Evolutionary conservation across 2,329 filamentous ascomycete species (phyloP).

Genomic region (Ambrosiella xylebori): DNA sequence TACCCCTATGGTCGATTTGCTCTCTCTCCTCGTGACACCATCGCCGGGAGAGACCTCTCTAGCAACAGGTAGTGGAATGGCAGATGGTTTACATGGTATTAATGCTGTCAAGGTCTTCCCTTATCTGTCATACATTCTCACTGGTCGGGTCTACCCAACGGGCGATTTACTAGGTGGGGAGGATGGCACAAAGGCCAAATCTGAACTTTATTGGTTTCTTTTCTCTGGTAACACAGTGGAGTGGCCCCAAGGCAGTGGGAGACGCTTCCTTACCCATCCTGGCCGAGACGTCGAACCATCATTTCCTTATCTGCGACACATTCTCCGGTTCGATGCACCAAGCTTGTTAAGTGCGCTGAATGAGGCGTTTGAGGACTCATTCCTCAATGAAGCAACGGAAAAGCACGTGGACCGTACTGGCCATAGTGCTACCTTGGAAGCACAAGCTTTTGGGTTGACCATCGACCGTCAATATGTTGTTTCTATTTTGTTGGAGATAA

Average conservation of each 20-base stretch:
- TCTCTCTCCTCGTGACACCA: conserved; percentile 48
- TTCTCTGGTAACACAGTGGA: conserved; percentile 67
- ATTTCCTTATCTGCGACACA: conserved; percentile 69
- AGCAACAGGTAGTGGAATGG: conserved; percentile 22
- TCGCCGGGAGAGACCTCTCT: conserved; percentile 35
- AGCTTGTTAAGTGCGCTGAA: conserved; percentile 92
- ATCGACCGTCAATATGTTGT: conserved; percentile 87
- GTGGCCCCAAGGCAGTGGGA: conserved; percentile 52
- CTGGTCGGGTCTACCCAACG: conserved; percentile 79
- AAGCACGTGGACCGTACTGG: conserved; percentile 36
- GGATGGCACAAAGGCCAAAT: conserved; percentile 61
- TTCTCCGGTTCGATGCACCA: conserved; percentile 75
- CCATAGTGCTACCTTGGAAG: conserved; percentile 38
- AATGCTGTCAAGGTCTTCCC: conserved; percentile 85
- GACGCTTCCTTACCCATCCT: conserved; percentile 43
- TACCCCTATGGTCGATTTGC: conserved; percentile 71
- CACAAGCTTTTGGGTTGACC: conserved; percentile 49
- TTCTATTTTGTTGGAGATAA: conserved; percentile 77
- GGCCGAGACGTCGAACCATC: conserved; percentile 45
- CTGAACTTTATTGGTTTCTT: conserved; percentile 79
- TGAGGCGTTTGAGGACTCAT: conserved; percentile 90
- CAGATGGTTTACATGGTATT: conserved; percentile 41
- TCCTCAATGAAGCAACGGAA: conserved; percentile 66
- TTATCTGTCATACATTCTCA: conserved; percentile 82
- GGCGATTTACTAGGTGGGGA: conserved; percentile 56